phyloP scores from a whole-genome alignment of 306 rosid species.

The Carpinus viminea region DNA sequence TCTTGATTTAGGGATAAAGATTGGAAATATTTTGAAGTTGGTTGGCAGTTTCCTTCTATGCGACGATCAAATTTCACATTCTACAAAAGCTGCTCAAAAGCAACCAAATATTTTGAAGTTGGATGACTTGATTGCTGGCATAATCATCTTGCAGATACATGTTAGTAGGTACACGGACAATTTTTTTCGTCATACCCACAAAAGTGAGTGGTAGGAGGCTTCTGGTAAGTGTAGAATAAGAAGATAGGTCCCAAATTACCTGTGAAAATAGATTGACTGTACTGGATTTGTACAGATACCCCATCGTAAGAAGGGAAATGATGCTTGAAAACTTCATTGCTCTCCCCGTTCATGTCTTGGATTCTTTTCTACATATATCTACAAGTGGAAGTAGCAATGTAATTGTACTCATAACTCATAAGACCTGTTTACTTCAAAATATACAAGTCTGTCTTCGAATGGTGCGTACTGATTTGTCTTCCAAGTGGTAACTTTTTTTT shows the following conservation, averaged over 20 bases:
- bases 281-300: conserved; percentile 63
- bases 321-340: conserved; percentile 27
- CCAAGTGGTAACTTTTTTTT: neutral
- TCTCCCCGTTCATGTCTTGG: neutral
- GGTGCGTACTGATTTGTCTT: neutral
- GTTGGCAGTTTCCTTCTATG: conserved; percentile 25
- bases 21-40: conserved; percentile 35
- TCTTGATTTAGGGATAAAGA: conserved; percentile 34
- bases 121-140: neutral
- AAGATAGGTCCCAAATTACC: conserved; percentile 43
- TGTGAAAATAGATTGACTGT: conserved; percentile 45
- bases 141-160: neutral
- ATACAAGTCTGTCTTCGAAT: neutral
- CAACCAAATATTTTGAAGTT: neutral
- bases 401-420: neutral
- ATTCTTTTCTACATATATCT: conserved; percentile 13
- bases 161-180: neutral
- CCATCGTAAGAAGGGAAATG: conserved; percentile 35
- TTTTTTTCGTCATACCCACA: conserved; percentile 24
- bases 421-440: neutral
- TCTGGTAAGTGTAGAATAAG: conserved; percentile 54
- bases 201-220: conserved; percentile 36
- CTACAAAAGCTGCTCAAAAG: conserved; percentile 28
- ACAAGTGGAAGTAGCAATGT: conserved; percentile 4
- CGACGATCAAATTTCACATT: conserved; percentile 31